Percentiles rank a stretch among this genome's conserved stretches.
These are phyloP conservation scores for Trametes punicea DNA, from an alignment of 768 basidiomycete genomes.

Conservation along the genomic window DNA sequence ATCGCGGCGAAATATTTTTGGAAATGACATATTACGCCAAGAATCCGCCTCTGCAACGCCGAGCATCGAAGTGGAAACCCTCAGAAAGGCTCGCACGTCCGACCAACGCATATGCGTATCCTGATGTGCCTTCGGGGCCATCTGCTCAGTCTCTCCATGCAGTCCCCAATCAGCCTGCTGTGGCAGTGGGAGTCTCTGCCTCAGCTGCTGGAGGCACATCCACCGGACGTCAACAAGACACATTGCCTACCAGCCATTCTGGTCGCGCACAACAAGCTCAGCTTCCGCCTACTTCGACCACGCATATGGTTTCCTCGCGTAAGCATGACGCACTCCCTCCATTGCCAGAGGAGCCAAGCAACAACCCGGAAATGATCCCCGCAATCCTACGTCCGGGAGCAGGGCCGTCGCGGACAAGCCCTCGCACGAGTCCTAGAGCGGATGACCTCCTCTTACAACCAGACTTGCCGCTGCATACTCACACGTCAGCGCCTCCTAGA, in stretches of 20 bases:
- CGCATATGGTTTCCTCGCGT: conserved; percentile 16
- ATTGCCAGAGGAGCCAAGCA: conserved; percentile 31
- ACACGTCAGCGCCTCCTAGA: not conserved
- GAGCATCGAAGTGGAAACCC: conserved; percentile 31
- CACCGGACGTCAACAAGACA: not conserved
- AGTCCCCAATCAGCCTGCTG: not conserved
- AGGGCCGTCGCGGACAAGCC: conserved; percentile 4
- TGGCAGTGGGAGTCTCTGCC: no score
- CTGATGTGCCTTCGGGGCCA: not conserved
- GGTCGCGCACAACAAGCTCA: not conserved
- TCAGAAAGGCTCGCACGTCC: conserved; percentile 26
- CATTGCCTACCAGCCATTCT: not conserved
- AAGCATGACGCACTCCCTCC: conserved; percentile 39
- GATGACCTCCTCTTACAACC: conserved; percentile 14
- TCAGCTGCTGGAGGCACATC: not conserved
- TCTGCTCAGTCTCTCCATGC: not conserved
- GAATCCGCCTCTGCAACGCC: conserved; percentile 42
- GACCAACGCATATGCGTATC: not conserved
- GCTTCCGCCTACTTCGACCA: not conserved
- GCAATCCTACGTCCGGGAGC: conserved; percentile 43
- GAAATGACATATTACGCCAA: conserved; percentile 93
- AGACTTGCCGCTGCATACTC: conserved; percentile 11
- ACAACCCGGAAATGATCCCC: conserved; percentile 29
- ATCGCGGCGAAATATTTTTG: conserved; percentile 83
- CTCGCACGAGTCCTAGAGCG: conserved; percentile 4